phyloP scores from a whole-genome alignment of 2,329 filamentous ascomycete genomes.

The Remersonia thermophila region DNA sequence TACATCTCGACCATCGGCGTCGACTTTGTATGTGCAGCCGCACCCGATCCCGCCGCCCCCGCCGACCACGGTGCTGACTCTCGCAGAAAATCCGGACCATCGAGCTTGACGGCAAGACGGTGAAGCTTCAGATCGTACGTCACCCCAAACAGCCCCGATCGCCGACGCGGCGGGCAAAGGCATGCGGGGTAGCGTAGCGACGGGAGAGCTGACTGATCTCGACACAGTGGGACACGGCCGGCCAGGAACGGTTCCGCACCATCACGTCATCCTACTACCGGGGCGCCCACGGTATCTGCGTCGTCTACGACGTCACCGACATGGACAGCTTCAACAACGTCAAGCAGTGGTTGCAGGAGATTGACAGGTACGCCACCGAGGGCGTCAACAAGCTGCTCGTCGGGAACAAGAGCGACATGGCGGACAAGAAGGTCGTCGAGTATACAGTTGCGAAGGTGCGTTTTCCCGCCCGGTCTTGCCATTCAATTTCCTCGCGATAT shows the following conservation, averaged over 20 bases:
- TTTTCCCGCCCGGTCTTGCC: slow-evolving; percentile 1
- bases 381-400: slow-evolving; percentile 99
- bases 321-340: slow-evolving; percentile 99
- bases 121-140: slow-evolving; percentile 97
- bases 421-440: slow-evolving; percentile 99
- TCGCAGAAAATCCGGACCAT: slow-evolving; percentile 97
- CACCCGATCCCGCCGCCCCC: not conserved
- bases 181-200: too few species aligned
- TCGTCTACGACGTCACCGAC: slow-evolving; percentile 99
- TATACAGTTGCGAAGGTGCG: slow-evolving; percentile 97
- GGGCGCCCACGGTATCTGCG: slow-evolving; percentile 96
- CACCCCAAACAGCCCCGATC: not conserved
- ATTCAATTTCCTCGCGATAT: too few species aligned
- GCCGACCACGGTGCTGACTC: slow-evolving; percentile 10
- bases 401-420: slow-evolving; percentile 99
- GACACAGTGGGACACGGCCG: slow-evolving; percentile 89
- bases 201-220: slow-evolving; percentile 10
- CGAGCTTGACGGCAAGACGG: slow-evolving; percentile 98
- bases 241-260: slow-evolving; percentile 98
- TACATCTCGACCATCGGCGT: slow-evolving; percentile 99
- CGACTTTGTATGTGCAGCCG: slow-evolving; percentile 66
- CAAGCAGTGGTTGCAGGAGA: slow-evolving; percentile 99
- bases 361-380: slow-evolving; percentile 97
- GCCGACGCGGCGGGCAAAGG: too few species aligned
- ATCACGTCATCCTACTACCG: slow-evolving; percentile 99